phyloP scores from a whole-genome alignment of 148 eudicot species.

The Hydrangea macrophylla region DNA sequence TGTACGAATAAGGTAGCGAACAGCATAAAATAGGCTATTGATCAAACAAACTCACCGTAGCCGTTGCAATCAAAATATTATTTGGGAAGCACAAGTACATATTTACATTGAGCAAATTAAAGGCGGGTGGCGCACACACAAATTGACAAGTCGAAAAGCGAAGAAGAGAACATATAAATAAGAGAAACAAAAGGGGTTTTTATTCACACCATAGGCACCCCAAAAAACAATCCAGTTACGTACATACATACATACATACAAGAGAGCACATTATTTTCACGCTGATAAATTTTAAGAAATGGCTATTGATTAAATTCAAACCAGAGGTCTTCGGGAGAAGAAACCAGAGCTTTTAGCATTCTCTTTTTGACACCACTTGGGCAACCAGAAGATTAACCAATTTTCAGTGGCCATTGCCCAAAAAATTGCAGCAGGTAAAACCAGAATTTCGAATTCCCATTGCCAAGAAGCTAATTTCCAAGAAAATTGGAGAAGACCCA shows the following conservation, averaged over 20 bases:
- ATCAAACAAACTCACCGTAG: no score
- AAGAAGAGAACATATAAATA: neutral
- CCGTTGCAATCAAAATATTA: no score
- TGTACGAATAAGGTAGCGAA: no score
- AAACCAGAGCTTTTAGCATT: slow-evolving; percentile 21
- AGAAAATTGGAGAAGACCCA: neutral
- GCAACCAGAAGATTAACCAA: slow-evolving; percentile 6
- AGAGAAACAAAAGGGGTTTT: slow-evolving; percentile 13
- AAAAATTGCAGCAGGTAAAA: neutral
- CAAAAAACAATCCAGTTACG: slow-evolving; percentile 26
- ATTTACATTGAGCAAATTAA: slow-evolving; percentile 6
- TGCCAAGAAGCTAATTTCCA: neutral
- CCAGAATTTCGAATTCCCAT: slow-evolving; percentile 12
- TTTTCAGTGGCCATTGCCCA: neutral
- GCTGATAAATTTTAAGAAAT: slow-evolving; percentile 17
- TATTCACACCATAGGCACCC: slow-evolving; percentile 30
- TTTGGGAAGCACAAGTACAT: neutral
- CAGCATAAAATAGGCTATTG: no score
- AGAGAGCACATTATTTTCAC: slow-evolving; percentile 32
- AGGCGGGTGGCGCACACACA: no score
- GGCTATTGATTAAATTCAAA: slow-evolving; percentile 11
- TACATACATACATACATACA: no score
- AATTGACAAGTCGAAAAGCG: no score
- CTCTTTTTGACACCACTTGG: slow-evolving; percentile 21
- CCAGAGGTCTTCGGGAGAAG: slow-evolving; percentile 20